Evolutionary conservation across 805 yeast species (phyloP).

Genomic region (Cyberlindnera galapagoensis): DNA sequence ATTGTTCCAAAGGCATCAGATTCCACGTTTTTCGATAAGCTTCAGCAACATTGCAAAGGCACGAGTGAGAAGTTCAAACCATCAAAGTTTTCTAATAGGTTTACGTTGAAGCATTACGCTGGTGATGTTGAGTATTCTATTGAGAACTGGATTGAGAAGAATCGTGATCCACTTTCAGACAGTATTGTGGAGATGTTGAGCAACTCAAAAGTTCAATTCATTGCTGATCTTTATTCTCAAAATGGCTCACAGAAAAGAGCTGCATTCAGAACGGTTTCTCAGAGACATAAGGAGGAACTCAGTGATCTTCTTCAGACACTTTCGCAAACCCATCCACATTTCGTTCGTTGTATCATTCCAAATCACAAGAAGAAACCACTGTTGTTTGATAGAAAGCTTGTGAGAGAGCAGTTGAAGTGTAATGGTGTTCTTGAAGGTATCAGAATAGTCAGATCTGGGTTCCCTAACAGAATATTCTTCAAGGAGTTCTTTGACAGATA

Average conservation of each 20-base stretch:
- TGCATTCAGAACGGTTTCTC: constrained; percentile 73
- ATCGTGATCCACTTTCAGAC: constrained; percentile 87
- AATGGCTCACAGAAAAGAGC: constrained; percentile 30
- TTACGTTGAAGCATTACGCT: constrained; percentile 87
- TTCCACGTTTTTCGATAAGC: constrained; percentile 71
- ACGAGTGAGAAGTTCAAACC: constrained; percentile 56
- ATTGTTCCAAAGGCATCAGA: constrained; percentile 90
- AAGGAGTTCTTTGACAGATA: constrained; percentile 75
- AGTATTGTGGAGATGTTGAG: constrained; percentile 57
- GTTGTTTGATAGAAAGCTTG: constrained; percentile 65
- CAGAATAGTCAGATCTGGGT: constrained; percentile 94
- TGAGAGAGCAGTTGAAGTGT: constrained; percentile 85
- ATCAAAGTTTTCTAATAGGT: constrained; percentile 70
- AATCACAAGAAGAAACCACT: constrained; percentile 68
- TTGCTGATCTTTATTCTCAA: constrained; percentile 46
- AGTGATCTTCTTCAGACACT: constrained; percentile 64
- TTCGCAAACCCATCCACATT: constrained; percentile 84
- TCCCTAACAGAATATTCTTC: constrained; percentile 86
- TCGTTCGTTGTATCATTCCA: constrained; percentile 93
- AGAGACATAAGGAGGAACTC: constrained; percentile 83
- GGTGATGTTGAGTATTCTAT: constrained; percentile 92
- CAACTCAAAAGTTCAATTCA: constrained; percentile 48
- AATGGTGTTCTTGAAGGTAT: constrained; percentile 98
- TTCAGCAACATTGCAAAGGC: constrained; percentile 57
- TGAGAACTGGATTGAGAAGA: constrained; percentile 90